Conservation (phyloP, 2,329 filamentous ascomycete genomes). For the Boeremia lycopersici region DNA sequence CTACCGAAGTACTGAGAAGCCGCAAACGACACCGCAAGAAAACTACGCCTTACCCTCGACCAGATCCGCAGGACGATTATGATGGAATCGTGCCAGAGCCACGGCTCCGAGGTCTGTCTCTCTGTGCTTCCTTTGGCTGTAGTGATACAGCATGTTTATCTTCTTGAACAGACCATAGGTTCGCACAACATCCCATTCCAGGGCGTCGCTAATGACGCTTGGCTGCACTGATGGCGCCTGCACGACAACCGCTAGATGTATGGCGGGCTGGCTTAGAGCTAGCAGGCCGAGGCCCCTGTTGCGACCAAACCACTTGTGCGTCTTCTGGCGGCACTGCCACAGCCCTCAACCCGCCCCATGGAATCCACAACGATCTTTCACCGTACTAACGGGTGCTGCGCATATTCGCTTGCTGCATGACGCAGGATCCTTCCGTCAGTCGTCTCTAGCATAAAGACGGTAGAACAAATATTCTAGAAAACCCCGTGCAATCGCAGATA, state of each 20-base stretch:
- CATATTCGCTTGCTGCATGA: constrained; percentile 27
- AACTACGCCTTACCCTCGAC: not conserved
- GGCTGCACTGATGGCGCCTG: constrained; percentile 7
- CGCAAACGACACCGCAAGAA: constrained; percentile 7
- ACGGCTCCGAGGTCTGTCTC: not conserved
- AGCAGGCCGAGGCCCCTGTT: constrained; percentile 1
- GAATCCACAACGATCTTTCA: constrained; percentile 6
- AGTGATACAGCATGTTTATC: not conserved
- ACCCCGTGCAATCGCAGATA: constrained; percentile 3
- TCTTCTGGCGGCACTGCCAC: constrained; percentile 24
- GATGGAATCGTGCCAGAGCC: not conserved
- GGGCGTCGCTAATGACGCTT: constrained; percentile 7
- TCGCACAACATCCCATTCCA: constrained; percentile 13
- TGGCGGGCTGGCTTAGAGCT: not conserved
- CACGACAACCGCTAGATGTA: not conserved
- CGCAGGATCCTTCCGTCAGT: constrained; percentile 17
- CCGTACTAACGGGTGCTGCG: constrained; percentile 21
- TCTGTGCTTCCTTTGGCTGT: not conserved
- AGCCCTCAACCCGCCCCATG: constrained; percentile 14
- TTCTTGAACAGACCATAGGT: constrained; percentile 3
- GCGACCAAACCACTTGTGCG: not conserved
- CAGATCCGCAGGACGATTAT: not conserved
- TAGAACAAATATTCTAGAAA: constrained; percentile 19
- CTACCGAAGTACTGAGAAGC: not conserved
- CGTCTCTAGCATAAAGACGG: constrained; percentile 10